phyloP scores from a whole-genome alignment of 2,329 filamentous ascomycete species.

The Blastomyces parvus region DNA sequence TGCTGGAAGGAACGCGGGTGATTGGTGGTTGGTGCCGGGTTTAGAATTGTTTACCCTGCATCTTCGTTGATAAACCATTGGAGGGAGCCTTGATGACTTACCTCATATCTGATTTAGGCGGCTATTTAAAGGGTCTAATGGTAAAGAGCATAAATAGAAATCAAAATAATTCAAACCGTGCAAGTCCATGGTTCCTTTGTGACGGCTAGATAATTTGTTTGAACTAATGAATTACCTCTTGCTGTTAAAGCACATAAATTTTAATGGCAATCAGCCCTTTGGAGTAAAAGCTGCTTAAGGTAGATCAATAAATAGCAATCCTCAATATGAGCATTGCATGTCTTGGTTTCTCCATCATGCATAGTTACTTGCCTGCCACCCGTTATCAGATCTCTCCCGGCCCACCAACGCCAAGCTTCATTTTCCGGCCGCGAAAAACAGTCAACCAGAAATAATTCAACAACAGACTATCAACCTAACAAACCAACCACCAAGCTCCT shows the following conservation, averaged over 20 bases:
- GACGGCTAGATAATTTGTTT: neutral
- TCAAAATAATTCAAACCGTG: neutral
- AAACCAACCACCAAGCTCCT: neutral
- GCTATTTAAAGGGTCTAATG: neutral
- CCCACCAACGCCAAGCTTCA: neutral
- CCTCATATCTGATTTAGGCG: neutral
- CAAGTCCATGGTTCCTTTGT: neutral
- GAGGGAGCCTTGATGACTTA: neutral
- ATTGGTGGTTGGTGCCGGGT: neutral
- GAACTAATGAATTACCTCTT: neutral
- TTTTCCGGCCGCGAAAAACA: neutral
- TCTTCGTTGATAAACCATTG: neutral
- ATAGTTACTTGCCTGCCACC: no score
- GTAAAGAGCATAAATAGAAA: neutral
- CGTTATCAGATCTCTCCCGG: neutral
- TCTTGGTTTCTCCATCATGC: neutral
- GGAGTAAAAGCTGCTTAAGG: neutral
- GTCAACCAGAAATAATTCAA: neutral
- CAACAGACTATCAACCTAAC: neutral
- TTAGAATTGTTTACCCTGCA: neutral
- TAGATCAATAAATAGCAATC: neutral
- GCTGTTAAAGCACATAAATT: neutral
- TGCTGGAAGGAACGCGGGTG: neutral
- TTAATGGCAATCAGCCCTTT: neutral
- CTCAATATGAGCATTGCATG: neutral